Percentiles rank a stretch among this genome's conserved stretches.
Conservation (phyloP, 2,329 filamentous ascomycete species). For the Fusarium dlaminii region DNA sequence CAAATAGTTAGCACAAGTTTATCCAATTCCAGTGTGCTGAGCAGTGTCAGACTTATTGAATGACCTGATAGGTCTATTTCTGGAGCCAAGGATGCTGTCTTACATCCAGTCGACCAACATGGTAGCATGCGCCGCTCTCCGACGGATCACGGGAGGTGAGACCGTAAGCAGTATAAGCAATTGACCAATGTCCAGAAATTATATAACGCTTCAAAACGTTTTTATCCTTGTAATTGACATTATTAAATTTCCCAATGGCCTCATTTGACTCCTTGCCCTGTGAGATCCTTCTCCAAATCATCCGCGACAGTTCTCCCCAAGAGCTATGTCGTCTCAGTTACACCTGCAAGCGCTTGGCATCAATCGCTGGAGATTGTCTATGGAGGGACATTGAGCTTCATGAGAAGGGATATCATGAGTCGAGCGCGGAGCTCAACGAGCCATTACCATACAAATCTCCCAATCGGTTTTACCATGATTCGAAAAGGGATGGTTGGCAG, state of each 20-base stretch:
- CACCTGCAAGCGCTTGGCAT: background rate
- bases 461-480: background rate
- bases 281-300: slow-evolving; percentile 2
- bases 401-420: slow-evolving; percentile 18
- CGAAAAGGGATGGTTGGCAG: background rate
- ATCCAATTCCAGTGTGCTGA: fast-evolving
- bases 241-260: background rate
- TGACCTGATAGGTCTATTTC: background rate
- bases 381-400: slow-evolving; percentile 31
- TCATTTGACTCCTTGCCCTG: background rate
- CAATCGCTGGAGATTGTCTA: background rate
- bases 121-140: background rate
- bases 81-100: background rate
- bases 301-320: background rate
- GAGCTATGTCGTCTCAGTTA: background rate
- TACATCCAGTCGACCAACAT: background rate
- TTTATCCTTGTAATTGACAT: fast-evolving
- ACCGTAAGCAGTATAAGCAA: background rate
- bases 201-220: fast-evolving
- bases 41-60: fast-evolving
- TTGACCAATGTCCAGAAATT: background rate
- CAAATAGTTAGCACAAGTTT: background rate
- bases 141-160: background rate
- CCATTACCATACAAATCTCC: background rate
- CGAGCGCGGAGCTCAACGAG: slow-evolving; percentile 3